Evolutionary conservation across 164 flowering plant genomes (phyloP).

Genomic region (Taxillus chinensis): DNA sequence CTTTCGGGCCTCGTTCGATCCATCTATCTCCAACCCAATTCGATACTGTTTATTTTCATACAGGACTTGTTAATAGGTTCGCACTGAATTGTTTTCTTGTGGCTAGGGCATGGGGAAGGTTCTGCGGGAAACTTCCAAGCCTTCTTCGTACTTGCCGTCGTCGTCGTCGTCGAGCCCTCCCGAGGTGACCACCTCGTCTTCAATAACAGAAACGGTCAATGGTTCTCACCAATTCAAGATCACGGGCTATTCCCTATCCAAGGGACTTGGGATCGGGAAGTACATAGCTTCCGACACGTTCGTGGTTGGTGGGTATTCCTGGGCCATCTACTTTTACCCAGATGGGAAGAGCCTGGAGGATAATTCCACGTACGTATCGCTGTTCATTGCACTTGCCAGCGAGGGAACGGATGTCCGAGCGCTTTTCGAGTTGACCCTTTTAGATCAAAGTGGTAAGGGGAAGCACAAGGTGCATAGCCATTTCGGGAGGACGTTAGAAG

Average conservation of each 20-base stretch:
- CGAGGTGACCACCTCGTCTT: constrained; percentile 42
- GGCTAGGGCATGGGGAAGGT: constrained; percentile 34
- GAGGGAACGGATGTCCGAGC: constrained; percentile 89
- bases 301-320: constrained; percentile 70
- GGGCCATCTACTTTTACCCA: constrained; percentile 92
- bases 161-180: constrained; percentile 8
- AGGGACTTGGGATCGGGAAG: constrained; percentile 79
- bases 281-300: constrained; percentile 81
- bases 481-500: constrained; percentile 74
- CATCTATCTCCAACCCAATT: no score
- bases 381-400: constrained; percentile 80
- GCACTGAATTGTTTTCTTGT: neutral
- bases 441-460: constrained; percentile 88
- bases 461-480: constrained; percentile 88
- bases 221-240: constrained; percentile 84
- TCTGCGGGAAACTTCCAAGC: constrained; percentile 21
- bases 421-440: constrained; percentile 66
- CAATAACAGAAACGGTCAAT: constrained; percentile 60
- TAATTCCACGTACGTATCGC: constrained; percentile 63
- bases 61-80: neutral
- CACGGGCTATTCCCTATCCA: constrained; percentile 66
- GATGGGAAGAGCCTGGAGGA: constrained; percentile 84
- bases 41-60: no score
- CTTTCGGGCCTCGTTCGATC: no score
- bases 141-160: constrained; percentile 20